Conservation (phyloP, 352 stramenopile species). For the Globisporangium nagaii region DNA sequence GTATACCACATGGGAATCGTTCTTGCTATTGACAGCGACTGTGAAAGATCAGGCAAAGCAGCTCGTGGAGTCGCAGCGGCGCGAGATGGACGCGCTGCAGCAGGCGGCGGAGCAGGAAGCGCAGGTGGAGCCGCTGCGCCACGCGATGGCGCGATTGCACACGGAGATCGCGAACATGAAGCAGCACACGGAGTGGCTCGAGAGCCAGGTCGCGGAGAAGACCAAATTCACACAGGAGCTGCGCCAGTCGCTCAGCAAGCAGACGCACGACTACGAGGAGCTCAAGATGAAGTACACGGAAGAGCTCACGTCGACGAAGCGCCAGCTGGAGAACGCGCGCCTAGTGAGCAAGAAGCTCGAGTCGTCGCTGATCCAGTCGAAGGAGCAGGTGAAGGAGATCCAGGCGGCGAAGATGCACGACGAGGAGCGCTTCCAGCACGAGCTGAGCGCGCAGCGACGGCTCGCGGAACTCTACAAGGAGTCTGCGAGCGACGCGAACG, state of each 20-base stretch:
- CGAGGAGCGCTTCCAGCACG: constrained; percentile 59
- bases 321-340: constrained; percentile 54
- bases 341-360: constrained; percentile 68
- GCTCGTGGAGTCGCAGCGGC: constrained; percentile 46
- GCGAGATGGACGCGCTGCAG: constrained; percentile 63
- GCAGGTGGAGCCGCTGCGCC: constrained; percentile 48
- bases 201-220: constrained; percentile 61
- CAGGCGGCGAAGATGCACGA: constrained; percentile 53
- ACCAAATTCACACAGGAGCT: constrained; percentile 58
- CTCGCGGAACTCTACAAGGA: constrained; percentile 74
- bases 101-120: constrained; percentile 51
- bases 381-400: constrained; percentile 67
- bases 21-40: constrained; percentile 16
- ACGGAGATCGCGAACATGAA: constrained; percentile 48
- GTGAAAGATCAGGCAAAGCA: constrained; percentile 51
- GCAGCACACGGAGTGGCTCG: constrained; percentile 62
- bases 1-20: too few species aligned
- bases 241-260: constrained; percentile 46
- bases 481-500: constrained; percentile 44
- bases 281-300: constrained; percentile 43
- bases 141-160: constrained; percentile 37
- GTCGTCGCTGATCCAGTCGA: constrained; percentile 46
- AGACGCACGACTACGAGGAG: constrained; percentile 50
- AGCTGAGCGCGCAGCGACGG: constrained; percentile 60
- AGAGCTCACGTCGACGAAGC: constrained; percentile 36